Percentiles rank a stretch among this genome's conserved stretches.
phyloP scores from a whole-genome alignment of 2,329 filamentous ascomycete species.

The Parastagonospora nodorum region DNA sequence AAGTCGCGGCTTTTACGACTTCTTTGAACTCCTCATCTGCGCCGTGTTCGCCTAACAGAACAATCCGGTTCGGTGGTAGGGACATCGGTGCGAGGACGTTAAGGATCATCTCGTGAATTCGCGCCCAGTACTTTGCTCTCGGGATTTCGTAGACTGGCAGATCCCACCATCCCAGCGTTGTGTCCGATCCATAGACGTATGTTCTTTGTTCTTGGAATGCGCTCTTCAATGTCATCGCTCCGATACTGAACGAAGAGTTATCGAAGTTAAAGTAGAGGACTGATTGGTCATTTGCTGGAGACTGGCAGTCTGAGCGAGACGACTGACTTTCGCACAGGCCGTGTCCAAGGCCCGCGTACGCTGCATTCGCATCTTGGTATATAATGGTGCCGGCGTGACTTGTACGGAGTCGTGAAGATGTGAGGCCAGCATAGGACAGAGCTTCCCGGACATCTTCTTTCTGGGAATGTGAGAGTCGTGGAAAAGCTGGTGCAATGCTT shows the following conservation, averaged over 20 bases:
- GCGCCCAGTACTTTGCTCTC: constrained; percentile 29
- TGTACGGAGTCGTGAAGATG: constrained; percentile 2
- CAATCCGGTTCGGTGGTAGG: constrained; percentile 23
- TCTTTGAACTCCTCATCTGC: constrained; percentile 25
- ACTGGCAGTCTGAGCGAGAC: neutral
- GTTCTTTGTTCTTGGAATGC: constrained; percentile 8
- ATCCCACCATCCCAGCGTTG: constrained; percentile 32
- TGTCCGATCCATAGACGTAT: constrained; percentile 10
- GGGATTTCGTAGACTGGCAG: constrained; percentile 27
- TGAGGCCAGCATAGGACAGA: constrained; percentile 19
- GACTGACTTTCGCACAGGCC: constrained; percentile 14
- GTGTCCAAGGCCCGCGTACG: constrained; percentile 22
- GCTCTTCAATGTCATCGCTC: constrained; percentile 16
- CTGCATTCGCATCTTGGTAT: constrained; percentile 24
- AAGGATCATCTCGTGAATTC: constrained; percentile 25
- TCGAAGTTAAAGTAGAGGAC: constrained; percentile 35
- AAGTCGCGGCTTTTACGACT: constrained; percentile 24
- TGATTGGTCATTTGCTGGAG: constrained; percentile 15
- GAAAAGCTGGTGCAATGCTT: constrained; percentile 23
- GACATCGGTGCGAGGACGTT: constrained; percentile 12
- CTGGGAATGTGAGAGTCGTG: constrained; percentile 11
- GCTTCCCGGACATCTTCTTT: constrained; percentile 22
- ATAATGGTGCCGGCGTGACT: constrained; percentile 2
- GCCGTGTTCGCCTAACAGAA: constrained; percentile 30
- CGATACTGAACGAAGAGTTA: constrained; percentile 29